Evolutionary conservation across 2,329 filamentous ascomycete species (phyloP), one percentile per base, ranked within the genome.

Genomic region (Metarhizium guizhouense): DNA sequence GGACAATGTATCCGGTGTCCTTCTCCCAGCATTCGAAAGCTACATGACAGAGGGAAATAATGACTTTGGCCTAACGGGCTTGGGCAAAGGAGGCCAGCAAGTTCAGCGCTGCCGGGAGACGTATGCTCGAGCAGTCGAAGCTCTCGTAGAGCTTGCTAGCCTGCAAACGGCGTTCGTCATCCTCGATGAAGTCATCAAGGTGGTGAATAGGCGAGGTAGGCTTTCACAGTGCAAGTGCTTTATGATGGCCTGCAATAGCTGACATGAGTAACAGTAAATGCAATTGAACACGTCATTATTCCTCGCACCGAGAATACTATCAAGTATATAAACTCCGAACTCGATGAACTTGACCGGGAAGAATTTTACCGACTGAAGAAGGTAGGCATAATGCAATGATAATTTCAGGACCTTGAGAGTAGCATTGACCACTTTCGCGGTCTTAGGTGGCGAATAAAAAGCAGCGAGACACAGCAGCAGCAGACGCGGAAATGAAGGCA

Each of bases 301-400:
- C 94, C 94, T 13, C 83, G 94, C 62, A 99, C 94, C 14, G 94
- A 99, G 71, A 99, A 97, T 68, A 99, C 94, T n/a, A 99, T 99
- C 77, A 96, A 96, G 75, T 99, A 97, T 68, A 97, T 97, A 80
- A 97, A 97, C 75, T 96, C 93, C 1, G 94, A 99, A 71, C 82
- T 99, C 16, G 94, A 99, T 68, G 94, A 99, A 74, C 79, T 99
- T 52, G 95, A 97, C 73, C 84, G 94, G 77, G 94, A 97, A 71
- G 94, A 99, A 70, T 99, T 99, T 72, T 99, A 96, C 74, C 82
- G 94, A 62, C 74, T 99, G 68, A 99, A 99, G 76, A 99, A 99
- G 79, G 75, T 67, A 59, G 48, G 3, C 14, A 47, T 10, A 25
- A 29, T 20, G 13, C 2, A 48, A 5, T 18, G 51, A 7, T 51